These are phyloP conservation scores for Roridomyces roridus DNA, from an alignment of 768 basidiomycete genomes.

Conservation along the genomic window DNA sequence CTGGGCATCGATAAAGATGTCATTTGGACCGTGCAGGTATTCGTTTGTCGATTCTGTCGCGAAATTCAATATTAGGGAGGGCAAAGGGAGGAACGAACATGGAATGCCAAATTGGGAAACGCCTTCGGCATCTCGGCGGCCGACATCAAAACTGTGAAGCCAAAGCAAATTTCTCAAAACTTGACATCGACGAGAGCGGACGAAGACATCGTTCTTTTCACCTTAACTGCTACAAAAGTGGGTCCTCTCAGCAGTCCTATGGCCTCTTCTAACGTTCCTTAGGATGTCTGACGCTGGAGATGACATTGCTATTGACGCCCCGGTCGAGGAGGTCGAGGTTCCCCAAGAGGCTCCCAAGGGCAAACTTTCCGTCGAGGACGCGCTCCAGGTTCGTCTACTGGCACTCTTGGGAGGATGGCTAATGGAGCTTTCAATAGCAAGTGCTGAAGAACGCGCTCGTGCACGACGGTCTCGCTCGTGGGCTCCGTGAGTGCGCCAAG, in stretches of 20 bases:
- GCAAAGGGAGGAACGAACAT: too few species aligned
- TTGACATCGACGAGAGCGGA: constrained; percentile 95
- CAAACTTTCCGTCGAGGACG: constrained; percentile 95
- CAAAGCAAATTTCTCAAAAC: constrained; percentile 61
- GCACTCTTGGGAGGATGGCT: constrained; percentile 2
- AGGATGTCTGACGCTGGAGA: constrained; percentile 99
- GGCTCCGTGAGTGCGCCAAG: constrained; percentile 97
- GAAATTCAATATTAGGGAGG: too few species aligned
- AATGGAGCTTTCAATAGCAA: constrained; percentile 60
- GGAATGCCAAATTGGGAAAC: too few species aligned
- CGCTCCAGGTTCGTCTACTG: constrained; percentile 70
- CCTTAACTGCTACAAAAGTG: constrained; percentile 23
- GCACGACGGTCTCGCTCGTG: constrained; percentile 97
- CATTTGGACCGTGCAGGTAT: too few species aligned
- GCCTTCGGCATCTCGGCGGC: constrained; percentile 5
- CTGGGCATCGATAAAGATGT: too few species aligned
- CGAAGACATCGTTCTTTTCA: constrained; percentile 74
- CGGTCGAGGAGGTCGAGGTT: constrained; percentile 79
- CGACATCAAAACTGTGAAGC: constrained; percentile 32
- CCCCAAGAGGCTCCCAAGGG: constrained; percentile 91
- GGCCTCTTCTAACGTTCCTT: not conserved
- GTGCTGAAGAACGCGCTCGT: constrained; percentile 98
- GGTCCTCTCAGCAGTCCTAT: not conserved
- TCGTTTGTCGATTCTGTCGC: too few species aligned
- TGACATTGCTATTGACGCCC: constrained; percentile 81